Evolutionary conservation across 345 rosid species (phyloP).

Genomic region (Pelargonium nanum): DNA sequence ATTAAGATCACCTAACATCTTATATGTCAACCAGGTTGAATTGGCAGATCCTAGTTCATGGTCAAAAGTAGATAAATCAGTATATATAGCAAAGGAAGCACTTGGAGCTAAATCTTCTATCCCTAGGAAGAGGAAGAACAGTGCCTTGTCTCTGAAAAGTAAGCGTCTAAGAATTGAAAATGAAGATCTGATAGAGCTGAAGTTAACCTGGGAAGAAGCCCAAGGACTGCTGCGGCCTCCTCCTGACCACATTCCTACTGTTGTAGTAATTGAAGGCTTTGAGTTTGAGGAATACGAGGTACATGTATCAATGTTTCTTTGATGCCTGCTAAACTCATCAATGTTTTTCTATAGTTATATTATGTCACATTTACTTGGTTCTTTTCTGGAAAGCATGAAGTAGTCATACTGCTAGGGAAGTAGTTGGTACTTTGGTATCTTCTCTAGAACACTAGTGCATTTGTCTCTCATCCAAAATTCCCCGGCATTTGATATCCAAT

Average conservation of each 20-base stretch:
- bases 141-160: slow-evolving; percentile 53
- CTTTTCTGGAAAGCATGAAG: background rate
- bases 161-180: slow-evolving; percentile 67
- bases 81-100: slow-evolving; percentile 59
- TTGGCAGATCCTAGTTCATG: slow-evolving; percentile 50
- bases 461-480: background rate
- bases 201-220: slow-evolving; percentile 91
- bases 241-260: slow-evolving; percentile 48
- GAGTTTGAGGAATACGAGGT: slow-evolving; percentile 99
- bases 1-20: slow-evolving; percentile 18
- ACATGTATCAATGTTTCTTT: slow-evolving; percentile 1
- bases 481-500: background rate
- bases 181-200: slow-evolving; percentile 66
- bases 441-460: background rate
- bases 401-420: background rate
- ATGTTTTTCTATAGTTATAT: slow-evolving; percentile 4
- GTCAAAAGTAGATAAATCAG: slow-evolving; percentile 61
- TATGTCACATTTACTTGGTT: slow-evolving; percentile 1
- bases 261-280: slow-evolving; percentile 61
- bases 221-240: slow-evolving; percentile 82
- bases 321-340: no score
- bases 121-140: slow-evolving; percentile 61
- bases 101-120: slow-evolving; percentile 39
- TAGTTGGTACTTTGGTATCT: background rate
- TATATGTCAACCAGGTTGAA: slow-evolving; percentile 50